Evolutionary conservation across 257 asterid species (phyloP), one percentile per base, ranked within the genome.

Genomic region (Thymus quinquecostatus): DNA sequence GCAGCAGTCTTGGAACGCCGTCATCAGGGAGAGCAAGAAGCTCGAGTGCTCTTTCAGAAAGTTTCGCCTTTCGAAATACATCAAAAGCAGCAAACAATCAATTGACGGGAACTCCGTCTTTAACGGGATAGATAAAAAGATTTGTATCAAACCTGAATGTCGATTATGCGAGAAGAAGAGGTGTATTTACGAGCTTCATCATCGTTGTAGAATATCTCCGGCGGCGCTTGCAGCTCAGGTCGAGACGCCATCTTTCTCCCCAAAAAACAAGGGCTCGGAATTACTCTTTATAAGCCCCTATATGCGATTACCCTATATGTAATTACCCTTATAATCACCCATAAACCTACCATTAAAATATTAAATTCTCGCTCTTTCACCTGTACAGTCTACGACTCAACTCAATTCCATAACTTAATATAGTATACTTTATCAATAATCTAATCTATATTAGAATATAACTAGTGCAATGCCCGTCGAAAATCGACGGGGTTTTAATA

Each of bases 141-240:
- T 6, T 40, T 49, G 27, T 9, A 10, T 13, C 8, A 2, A 61
- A 89, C 98, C 97, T 94, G 98, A 71, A 94, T 89, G 66, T 86
- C 95, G 38, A 94, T 89, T 57, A 94, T 94, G 64, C 98, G 98
- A 77, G 98, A 91, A 62, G 98, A 94, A 12, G 97, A 94, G 9
- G 98, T 94, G 73, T 91, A 94, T 76, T 94, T 94, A 62, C 98
- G 95, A 74, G 98, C 98, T 83, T 94, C 98, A 1, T 82, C 95
- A 1, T 89, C 92, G 58, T 94, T 88, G 85, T 94, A 94, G 76
- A 91, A 91, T 70, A 94, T 86, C 85, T 94, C 98, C 47, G 97
- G 98, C 69, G 98, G 98, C 72, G 98, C 97, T 87, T 83, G 90
- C 33, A 91, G 85, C 85, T 94, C 98, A 12, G 98, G 98, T 50